Conservation (phyloP, 305 asterid species). For the Petunia hybrid region DNA sequence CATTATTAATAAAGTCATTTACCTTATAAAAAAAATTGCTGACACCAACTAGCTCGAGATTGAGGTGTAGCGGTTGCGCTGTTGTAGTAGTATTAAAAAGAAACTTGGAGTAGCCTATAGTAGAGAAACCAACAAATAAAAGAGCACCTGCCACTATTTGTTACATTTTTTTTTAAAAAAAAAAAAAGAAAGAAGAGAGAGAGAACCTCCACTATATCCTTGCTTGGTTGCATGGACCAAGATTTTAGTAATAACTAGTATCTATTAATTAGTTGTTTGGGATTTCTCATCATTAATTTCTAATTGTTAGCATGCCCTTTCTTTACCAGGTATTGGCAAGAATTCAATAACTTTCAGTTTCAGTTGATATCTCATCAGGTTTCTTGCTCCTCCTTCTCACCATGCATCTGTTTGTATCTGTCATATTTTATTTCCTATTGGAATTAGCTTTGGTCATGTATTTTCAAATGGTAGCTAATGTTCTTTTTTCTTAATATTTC, state of each 20-base stretch:
- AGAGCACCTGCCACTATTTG: neutral
- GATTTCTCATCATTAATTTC: constrained; percentile 4
- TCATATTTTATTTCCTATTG: neutral
- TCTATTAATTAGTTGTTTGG: constrained; percentile 7
- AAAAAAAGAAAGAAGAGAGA: too few species aligned
- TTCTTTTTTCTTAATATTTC: constrained; percentile 15
- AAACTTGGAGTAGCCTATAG: neutral
- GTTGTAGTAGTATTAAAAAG: constrained; percentile 11
- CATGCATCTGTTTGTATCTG: neutral
- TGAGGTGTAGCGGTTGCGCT: neutral
- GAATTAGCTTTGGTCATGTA: neutral
- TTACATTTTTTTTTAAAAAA: too few species aligned
- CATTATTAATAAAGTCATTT: neutral
- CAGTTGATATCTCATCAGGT: constrained; percentile 95
- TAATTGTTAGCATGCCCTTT: constrained; percentile 2
- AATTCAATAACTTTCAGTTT: constrained; percentile 91
- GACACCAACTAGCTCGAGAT: constrained; percentile 1
- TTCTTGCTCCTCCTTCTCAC: constrained; percentile 35
- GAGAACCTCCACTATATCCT: neutral
- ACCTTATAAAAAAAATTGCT: constrained; percentile 4
- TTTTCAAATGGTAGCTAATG: constrained; percentile 1
- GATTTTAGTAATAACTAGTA: neutral
- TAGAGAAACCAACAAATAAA: neutral
- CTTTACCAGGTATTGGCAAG: constrained; percentile 88
- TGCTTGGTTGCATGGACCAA: neutral